Evolutionary conservation across 208 protist species (phyloP).

Genomic region (Wallacemonas sp.): DNA sequence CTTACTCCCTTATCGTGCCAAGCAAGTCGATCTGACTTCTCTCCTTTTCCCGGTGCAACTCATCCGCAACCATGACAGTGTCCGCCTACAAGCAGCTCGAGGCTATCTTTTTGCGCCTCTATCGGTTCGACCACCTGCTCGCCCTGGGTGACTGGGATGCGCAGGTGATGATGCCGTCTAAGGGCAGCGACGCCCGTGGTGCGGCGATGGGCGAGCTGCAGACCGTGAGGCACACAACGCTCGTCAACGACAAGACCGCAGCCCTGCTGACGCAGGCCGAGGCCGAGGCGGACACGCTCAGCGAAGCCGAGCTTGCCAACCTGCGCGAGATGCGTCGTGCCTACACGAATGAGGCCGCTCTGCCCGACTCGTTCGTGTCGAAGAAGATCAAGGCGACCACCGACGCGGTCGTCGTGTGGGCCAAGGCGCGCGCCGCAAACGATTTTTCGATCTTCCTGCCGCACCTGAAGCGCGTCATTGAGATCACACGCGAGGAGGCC

Average conservation of each 20-base stretch:
- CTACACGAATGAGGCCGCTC: slow-evolving; percentile 24
- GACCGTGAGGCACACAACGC: slow-evolving; percentile 30
- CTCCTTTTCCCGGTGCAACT: too few species aligned
- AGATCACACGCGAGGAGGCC: slow-evolving; percentile 44
- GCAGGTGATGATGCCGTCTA: slow-evolving; percentile 48
- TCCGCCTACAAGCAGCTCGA: slow-evolving; percentile 50
- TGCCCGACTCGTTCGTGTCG: slow-evolving; percentile 42
- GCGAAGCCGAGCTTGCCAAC: slow-evolving; percentile 40
- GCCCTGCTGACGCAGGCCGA: slow-evolving; percentile 29
- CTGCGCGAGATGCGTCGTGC: slow-evolving; percentile 50
- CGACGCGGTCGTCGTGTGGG: slow-evolving; percentile 35
- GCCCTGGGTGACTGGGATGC: slow-evolving; percentile 49
- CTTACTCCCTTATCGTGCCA: slow-evolving; percentile 15
- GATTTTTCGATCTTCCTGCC: slow-evolving; percentile 48
- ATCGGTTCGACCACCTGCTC: slow-evolving; percentile 39
- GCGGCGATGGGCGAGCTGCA: slow-evolving; percentile 41
- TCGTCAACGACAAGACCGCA: slow-evolving; percentile 26
- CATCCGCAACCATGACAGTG: not conserved
- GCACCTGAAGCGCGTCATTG: slow-evolving; percentile 47
- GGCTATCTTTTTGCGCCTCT: slow-evolving; percentile 31
- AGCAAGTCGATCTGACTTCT: too few species aligned
- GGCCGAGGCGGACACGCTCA: slow-evolving; percentile 18
- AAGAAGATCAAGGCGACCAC: slow-evolving; percentile 34
- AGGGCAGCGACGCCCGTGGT: slow-evolving; percentile 28
- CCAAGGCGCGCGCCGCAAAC: slow-evolving; percentile 42